phyloP scores from a whole-genome alignment of 2,329 filamentous ascomycete genomes.

The Chaetomiaceae sp. region DNA sequence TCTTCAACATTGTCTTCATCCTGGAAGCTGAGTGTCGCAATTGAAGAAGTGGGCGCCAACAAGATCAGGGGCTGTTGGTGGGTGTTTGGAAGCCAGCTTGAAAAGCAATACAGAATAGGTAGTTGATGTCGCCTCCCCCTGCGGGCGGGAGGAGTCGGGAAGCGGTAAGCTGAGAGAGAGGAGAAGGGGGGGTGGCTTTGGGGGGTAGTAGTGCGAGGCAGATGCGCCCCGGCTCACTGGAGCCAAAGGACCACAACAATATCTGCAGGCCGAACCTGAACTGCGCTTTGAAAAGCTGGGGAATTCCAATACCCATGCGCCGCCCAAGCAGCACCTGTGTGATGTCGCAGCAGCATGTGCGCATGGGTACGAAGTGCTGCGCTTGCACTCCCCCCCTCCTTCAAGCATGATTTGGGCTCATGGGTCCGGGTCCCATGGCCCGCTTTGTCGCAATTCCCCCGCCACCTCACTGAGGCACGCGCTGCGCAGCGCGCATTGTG shows the following conservation, averaged over 20 bases:
- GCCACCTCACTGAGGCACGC: conserved; percentile 21
- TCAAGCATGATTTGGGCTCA: conserved; percentile 8
- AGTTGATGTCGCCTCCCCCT: conserved; percentile 6
- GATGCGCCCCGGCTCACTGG: conserved; percentile 22
- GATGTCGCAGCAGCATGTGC: conserved; percentile 25
- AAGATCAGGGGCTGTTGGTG: conserved; percentile 5
- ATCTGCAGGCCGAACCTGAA: conserved; percentile 17
- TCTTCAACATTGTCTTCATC: conserved; percentile 28
- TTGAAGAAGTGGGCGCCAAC: conserved; percentile 12
- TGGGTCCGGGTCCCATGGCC: conserved; percentile 13
- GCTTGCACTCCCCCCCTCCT: conserved; percentile 19
- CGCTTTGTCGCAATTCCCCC: conserved; percentile 25
- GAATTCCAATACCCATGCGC: conserved; percentile 15
- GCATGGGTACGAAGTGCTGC: conserved; percentile 20
- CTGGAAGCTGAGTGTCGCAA: conserved; percentile 11
- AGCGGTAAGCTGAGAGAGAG: conserved; percentile 13
- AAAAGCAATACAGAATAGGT: not conserved
- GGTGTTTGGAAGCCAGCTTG: not conserved
- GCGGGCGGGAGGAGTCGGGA: conserved; percentile 16
- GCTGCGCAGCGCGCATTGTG: conserved; percentile 12
- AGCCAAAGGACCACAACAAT: conserved; percentile 22
- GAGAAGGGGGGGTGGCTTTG: conserved; percentile 3
- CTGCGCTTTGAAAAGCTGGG: not conserved
- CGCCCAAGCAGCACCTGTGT: conserved; percentile 7
- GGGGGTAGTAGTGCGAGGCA: conserved; percentile 17